A percentile compares a stretch with the other conserved stretches of the same genome.
Evolutionary conservation across 1,284 basidiomycete species (phyloP).

Genomic region (Cystobasidium sp.): DNA sequence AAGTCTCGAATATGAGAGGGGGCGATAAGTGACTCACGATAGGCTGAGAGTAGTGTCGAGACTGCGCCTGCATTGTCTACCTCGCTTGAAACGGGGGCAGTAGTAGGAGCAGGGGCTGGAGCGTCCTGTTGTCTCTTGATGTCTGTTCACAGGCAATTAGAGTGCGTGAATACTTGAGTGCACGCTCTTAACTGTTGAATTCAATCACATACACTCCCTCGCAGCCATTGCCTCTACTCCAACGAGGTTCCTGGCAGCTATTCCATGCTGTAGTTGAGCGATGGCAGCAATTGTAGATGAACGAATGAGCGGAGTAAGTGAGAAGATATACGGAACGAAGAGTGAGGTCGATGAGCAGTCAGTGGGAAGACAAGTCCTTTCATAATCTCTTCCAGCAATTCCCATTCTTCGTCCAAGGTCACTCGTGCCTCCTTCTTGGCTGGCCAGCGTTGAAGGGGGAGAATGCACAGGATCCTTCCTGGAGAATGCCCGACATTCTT

Average conservation of each 20-base stretch:
- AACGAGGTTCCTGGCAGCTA: constrained; percentile 29
- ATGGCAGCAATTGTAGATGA: constrained; percentile 14
- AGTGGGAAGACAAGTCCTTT: background rate
- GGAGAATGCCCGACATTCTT: constrained; percentile 9
- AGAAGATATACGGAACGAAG: background rate
- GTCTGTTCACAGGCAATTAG: too few species aligned
- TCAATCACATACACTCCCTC: constrained; percentile 12
- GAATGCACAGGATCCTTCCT: background rate
- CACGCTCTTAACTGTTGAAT: too few species aligned
- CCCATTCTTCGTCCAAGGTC: too few species aligned
- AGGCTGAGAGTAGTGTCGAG: constrained; percentile 12
- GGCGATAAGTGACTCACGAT: background rate
- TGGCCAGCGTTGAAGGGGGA: too few species aligned
- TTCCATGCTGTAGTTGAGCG: constrained; percentile 8
- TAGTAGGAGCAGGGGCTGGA: background rate
- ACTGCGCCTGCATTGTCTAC: constrained; percentile 14
- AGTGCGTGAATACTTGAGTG: too few species aligned
- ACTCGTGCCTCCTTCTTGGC: too few species aligned
- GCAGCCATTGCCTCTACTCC: constrained; percentile 23
- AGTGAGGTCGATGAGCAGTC: background rate
- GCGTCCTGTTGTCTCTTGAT: constrained; percentile 12
- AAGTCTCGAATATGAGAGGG: too few species aligned
- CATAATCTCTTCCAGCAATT: too few species aligned
- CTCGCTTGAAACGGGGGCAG: background rate
- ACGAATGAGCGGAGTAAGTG: background rate